phyloP scores from a whole-genome alignment of 2,329 filamentous ascomycete species.

The Cladosporium phlei region DNA sequence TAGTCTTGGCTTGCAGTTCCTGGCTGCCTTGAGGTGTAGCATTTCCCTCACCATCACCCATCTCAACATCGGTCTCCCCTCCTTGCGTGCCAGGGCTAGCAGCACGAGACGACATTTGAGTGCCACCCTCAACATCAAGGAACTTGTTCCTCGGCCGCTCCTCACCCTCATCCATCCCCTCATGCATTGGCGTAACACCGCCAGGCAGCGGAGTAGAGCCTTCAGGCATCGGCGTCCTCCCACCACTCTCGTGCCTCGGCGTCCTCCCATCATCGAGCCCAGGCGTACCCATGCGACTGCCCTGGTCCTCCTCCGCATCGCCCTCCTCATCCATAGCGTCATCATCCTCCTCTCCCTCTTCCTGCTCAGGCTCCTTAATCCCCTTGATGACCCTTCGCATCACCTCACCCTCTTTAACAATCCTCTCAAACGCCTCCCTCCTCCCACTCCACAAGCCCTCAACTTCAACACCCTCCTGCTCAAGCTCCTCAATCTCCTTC shows the following conservation, averaged over 20 bases:
- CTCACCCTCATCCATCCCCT: constrained; percentile 22
- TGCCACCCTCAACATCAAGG: constrained; percentile 26
- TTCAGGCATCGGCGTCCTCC: constrained; percentile 9
- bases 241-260: constrained; percentile 13
- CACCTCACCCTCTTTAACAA: constrained; percentile 87
- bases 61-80: constrained; percentile 26
- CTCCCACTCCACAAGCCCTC: constrained; percentile 79
- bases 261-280: constrained; percentile 33
- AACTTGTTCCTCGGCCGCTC: constrained; percentile 25
- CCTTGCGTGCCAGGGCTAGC: constrained; percentile 21
- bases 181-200: constrained; percentile 37
- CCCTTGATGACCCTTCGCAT: constrained; percentile 82
- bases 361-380: constrained; percentile 86
- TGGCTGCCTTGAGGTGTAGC: constrained; percentile 4
- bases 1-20: constrained; percentile 15
- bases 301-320: constrained; percentile 39
- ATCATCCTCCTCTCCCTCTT: constrained; percentile 67
- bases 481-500: constrained; percentile 80
- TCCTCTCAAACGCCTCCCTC: constrained; percentile 77
- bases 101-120: constrained; percentile 19
- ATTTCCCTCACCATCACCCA: constrained; percentile 20
- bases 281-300: constrained; percentile 44
- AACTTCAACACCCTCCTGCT: constrained; percentile 78
- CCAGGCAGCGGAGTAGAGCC: constrained; percentile 24
- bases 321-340: constrained; percentile 48